These are phyloP conservation scores for Lablab purpureus DNA, from an alignment of 306 rosid genomes.

Conservation along the genomic window DNA sequence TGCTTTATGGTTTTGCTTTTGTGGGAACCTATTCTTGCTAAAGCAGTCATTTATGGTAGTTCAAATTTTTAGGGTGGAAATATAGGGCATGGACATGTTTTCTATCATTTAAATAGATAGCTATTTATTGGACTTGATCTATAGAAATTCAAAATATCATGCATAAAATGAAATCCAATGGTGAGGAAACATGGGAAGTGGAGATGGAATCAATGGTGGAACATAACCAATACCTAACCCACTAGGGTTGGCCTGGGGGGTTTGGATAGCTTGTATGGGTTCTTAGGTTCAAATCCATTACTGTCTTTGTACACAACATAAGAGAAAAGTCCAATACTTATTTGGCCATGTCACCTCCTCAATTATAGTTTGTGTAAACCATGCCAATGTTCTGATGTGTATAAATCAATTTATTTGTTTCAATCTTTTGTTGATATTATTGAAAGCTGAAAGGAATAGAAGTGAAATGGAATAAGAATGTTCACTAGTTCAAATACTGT, in stretches of 20 bases:
- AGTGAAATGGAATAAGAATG: conserved; percentile 13
- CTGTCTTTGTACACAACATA: background rate
- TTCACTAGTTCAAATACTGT: conserved; percentile 1
- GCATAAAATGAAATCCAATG: background rate
- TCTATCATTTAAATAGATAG: background rate
- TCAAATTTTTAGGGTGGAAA: background rate
- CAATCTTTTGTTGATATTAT: background rate
- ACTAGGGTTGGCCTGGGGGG: background rate
- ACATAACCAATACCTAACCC: background rate
- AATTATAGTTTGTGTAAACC: background rate
- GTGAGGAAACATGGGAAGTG: background rate
- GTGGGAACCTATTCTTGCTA: conserved; percentile 19
- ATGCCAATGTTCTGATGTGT: background rate
- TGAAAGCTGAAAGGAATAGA: background rate
- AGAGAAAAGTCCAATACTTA: background rate
- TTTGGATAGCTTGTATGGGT: background rate
- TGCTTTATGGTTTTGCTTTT: conserved; percentile 11
- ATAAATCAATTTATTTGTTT: background rate
- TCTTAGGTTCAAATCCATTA: background rate
- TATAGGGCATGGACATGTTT: background rate
- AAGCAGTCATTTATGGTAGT: background rate
- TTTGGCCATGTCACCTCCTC: background rate
- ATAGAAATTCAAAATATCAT: background rate
- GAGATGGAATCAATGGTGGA: background rate
- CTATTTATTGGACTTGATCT: background rate